Evolutionary conservation across 176 grass and related monocot genomes (phyloP).

Genomic region (Coix lacrymajobi): DNA sequence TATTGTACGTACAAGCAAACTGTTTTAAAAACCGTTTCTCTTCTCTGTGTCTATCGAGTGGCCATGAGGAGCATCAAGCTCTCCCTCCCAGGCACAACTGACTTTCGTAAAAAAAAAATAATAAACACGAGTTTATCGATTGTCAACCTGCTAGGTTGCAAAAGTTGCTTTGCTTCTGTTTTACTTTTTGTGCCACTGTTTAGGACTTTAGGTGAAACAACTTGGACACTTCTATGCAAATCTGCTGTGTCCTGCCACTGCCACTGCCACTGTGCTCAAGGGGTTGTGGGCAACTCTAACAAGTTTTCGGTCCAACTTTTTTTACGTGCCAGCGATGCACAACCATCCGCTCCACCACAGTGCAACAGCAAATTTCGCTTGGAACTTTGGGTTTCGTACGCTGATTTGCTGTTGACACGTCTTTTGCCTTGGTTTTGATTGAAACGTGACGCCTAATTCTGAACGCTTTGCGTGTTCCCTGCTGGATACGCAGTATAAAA

Average conservation of each 20-base stretch:
- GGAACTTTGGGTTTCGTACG: not conserved
- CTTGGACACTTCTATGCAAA: not conserved
- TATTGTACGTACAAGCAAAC: constrained; percentile 26
- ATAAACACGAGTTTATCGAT: not conserved
- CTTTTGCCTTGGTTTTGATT: not conserved
- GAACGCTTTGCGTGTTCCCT: constrained; percentile 15
- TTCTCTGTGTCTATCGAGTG: not conserved
- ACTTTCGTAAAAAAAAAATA: not conserved
- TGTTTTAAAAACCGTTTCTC: constrained; percentile 14
- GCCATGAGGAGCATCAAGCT: constrained; percentile 6
- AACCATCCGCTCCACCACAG: not conserved
- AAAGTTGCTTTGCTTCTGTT: constrained; percentile 13
- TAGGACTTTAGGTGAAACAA: constrained; percentile 28
- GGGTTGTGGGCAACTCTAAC: constrained; percentile 24
- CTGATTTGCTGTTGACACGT: constrained; percentile 5
- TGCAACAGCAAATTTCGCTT: constrained; percentile 15
- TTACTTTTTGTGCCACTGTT: not conserved
- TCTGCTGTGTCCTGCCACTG: not conserved
- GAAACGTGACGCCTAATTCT: constrained; percentile 17
- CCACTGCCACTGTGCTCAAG: not conserved
- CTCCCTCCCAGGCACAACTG: not conserved
- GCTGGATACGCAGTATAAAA: not conserved
- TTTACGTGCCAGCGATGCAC: not conserved
- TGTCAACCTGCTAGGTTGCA: constrained; percentile 35
- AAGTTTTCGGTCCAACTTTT: not conserved